phyloP scores from a whole-genome alignment of 768 basidiomycete genomes.

The Pisolithus sp. region DNA sequence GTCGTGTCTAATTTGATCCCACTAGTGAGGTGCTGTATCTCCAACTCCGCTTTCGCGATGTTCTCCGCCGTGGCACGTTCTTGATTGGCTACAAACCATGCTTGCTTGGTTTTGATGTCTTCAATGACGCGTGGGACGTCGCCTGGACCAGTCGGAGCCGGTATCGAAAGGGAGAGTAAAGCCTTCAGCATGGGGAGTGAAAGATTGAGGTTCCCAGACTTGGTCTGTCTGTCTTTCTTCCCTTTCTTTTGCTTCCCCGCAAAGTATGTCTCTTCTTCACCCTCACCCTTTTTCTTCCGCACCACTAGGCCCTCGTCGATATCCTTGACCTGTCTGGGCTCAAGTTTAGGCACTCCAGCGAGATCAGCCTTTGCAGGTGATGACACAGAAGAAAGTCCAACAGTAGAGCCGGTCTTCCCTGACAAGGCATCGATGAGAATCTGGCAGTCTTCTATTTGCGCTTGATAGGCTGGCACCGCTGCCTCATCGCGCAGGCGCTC shows the following conservation, averaged over 20 bases:
- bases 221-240: slow-evolving; percentile 46
- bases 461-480: slow-evolving; percentile 79
- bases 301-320: slow-evolving; percentile 58
- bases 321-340: slow-evolving; percentile 77
- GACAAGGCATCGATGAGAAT: slow-evolving; percentile 84
- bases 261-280: slow-evolving; percentile 77
- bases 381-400: slow-evolving; percentile 38
- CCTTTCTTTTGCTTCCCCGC: slow-evolving; percentile 62
- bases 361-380: slow-evolving; percentile 38
- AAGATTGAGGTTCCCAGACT: slow-evolving; percentile 44
- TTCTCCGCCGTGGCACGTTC: slow-evolving; percentile 72
- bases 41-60: slow-evolving; percentile 70
- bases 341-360: slow-evolving; percentile 70
- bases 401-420: slow-evolving; percentile 49
- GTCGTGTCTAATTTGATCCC: slow-evolving; percentile 32
- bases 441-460: slow-evolving; percentile 94
- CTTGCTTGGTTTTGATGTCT: slow-evolving; percentile 89
- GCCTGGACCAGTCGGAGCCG: slow-evolving; percentile 68
- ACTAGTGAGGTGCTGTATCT: slow-evolving; percentile 56
- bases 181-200: slow-evolving; percentile 85
- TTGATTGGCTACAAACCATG: slow-evolving; percentile 94
- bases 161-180: slow-evolving; percentile 81
- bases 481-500: slow-evolving; percentile 88
- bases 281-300: slow-evolving; percentile 90
- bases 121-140: slow-evolving; percentile 83